phyloP scores from a whole-genome alignment of 2,329 filamentous ascomycete genomes.

The Ceratocystis albifundus region DNA sequence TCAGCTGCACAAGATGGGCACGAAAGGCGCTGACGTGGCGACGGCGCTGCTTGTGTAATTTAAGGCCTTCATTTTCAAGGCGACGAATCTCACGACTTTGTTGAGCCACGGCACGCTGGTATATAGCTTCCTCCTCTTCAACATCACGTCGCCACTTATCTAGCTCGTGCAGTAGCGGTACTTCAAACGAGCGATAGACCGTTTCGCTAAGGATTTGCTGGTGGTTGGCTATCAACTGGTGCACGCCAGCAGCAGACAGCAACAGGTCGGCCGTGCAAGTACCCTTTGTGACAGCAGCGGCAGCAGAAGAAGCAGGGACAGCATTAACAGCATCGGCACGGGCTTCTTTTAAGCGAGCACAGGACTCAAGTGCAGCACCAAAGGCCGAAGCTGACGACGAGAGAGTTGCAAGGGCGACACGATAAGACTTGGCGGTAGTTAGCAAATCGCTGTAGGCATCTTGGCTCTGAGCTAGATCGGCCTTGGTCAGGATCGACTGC shows the following conservation, averaged over 20 bases:
- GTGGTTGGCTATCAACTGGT: slow-evolving; percentile 58
- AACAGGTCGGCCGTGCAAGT: slow-evolving; percentile 53
- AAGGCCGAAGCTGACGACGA: slow-evolving; percentile 52
- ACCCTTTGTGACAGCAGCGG: slow-evolving; percentile 35
- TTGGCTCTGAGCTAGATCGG: slow-evolving; percentile 52
- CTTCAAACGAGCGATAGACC: slow-evolving; percentile 56
- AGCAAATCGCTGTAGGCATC: slow-evolving; percentile 51
- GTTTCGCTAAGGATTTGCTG: slow-evolving; percentile 59
- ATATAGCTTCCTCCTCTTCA: slow-evolving; percentile 52
- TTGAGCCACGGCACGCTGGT: slow-evolving; percentile 43
- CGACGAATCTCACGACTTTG: slow-evolving; percentile 50
- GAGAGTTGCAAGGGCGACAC: slow-evolving; percentile 48
- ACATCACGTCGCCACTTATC: slow-evolving; percentile 53
- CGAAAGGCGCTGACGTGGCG: slow-evolving; percentile 52
- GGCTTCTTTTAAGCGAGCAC: slow-evolving; percentile 56
- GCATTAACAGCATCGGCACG: slow-evolving; percentile 43
- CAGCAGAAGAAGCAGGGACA: slow-evolving; percentile 30
- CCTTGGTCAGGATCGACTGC: slow-evolving; percentile 49
- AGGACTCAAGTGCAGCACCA: slow-evolving; percentile 53
- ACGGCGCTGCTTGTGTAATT: slow-evolving; percentile 48
- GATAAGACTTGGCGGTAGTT: slow-evolving; percentile 51
- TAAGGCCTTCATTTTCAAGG: slow-evolving; percentile 54
- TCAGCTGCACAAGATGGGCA: slow-evolving; percentile 52
- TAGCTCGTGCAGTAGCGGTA: slow-evolving; percentile 56
- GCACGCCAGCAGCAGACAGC: slow-evolving; percentile 51